Conservation (phyloP, 441 rosid genomes). For the Kokia cookei region DNA sequence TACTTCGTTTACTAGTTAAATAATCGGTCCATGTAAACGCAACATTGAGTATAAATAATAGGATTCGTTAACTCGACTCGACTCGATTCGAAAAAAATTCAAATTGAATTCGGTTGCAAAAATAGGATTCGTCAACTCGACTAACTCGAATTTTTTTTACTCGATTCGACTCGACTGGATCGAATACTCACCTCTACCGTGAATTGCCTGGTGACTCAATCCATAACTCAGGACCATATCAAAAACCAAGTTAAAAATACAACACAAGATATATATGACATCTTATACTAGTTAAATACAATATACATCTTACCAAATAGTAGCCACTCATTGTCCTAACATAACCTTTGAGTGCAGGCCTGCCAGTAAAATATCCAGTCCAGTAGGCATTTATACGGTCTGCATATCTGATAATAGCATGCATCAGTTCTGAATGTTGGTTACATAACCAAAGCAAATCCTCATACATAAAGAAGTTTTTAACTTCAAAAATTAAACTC, state of each 20-base stretch:
- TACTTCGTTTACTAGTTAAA: no score
- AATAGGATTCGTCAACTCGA: no score
- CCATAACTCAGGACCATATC: no score
- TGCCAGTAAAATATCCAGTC: slow-evolving; percentile 56
- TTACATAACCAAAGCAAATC: slow-evolving; percentile 1
- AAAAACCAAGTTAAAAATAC: neutral
- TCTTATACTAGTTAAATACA: neutral
- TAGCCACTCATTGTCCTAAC: slow-evolving; percentile 45
- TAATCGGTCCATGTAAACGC: no score
- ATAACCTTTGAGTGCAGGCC: slow-evolving; percentile 44
- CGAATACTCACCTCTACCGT: no score
- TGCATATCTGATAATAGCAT: slow-evolving; percentile 38
- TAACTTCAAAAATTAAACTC: slow-evolving; percentile 12
- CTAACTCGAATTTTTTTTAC: no score
- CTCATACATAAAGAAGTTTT: neutral
- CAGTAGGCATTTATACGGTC: slow-evolving; percentile 44
- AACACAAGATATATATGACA: neutral
- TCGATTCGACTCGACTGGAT: no score
- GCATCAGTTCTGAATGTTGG: neutral
- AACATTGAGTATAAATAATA: no score
- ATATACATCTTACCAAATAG: slow-evolving; percentile 31
- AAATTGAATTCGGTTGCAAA: no score
- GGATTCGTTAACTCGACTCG: no score
- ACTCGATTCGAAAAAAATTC: no score
- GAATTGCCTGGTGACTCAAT: no score